Base-by-base conservation (phyloP, 306 rosid species). In the Ormosia emarginata region DNA sequence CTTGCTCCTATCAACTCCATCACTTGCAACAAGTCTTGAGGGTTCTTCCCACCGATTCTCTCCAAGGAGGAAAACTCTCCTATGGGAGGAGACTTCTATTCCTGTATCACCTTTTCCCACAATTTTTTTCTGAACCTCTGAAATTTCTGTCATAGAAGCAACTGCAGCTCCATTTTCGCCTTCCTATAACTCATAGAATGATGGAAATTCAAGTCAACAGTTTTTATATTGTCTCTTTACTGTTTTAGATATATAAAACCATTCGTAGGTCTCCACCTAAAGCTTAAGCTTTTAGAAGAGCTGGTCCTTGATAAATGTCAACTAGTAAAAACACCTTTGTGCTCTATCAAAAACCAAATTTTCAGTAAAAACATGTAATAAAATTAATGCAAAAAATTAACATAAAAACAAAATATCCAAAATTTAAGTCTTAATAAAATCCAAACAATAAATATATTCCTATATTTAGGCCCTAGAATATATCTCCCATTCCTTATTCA, bases 21-120 rank as follows among this genome's bases (percentile, higher is more conserved):
- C 49, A 10, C 65, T 63, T 4, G 85, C 55, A 8, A 2, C 53
- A 82, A 95, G 93, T 83, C 95, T 93, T 30, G 98, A 89, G 74
- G 99, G 90, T 39, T 95, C 97, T 90, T 95, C 99, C 98, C 98
- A 93, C 52, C 99, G 87, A 75, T 93, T 95, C 86, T 93, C 98
- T 77, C 99, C 99, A 0, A 95, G 85, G 61, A 95, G 99, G 79
- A 90, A 95, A 82, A 95, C 99, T 77, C 97, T 75, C 29, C 39
- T 94, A 18, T 83, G 79, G 49, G 90, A 75, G 39, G 69, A 49
- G 52, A 46, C 78, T 49, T 85, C 88, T 44, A 78, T 81, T 67
- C 58, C 90, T 67, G 62, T 4, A 47, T 73, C 86, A 37, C 78
- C 90, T 18, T 83, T 79, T 75, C 74, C 90, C 75, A 75, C 88